Conservation (phyloP, 169 alveolate genomes). For the Cryptosporidium sp. region DNA sequence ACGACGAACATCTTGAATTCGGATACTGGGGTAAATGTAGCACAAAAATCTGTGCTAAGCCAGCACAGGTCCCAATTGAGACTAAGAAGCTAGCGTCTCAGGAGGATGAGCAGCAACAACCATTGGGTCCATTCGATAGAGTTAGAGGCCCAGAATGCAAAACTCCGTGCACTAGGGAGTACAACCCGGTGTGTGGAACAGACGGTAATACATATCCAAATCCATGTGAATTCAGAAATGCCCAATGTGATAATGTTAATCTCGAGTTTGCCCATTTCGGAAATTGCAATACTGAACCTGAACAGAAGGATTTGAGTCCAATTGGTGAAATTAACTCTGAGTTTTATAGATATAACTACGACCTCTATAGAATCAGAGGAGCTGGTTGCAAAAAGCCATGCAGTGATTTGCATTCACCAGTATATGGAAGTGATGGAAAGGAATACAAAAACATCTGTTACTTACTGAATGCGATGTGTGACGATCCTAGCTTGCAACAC, state of each 20-base stretch:
- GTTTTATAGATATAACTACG: constrained; percentile 21
- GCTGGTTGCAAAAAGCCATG: constrained; percentile 19
- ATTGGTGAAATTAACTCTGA: constrained; percentile 22
- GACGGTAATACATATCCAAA: constrained; percentile 47
- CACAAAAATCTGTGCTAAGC: no score
- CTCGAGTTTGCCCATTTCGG: constrained; percentile 22
- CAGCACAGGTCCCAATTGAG: no score
- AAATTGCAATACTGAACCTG: not conserved
- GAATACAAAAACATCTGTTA: constrained; percentile 43
- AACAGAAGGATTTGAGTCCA: not conserved
- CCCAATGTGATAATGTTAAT: constrained; percentile 7
- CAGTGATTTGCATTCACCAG: constrained; percentile 33
- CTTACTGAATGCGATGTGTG: constrained; percentile 66
- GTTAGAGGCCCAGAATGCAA: constrained; percentile 45
- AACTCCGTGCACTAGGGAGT: constrained; percentile 38
- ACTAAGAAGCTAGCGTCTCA: no score
- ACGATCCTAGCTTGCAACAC: constrained; percentile 11
- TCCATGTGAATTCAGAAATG: constrained; percentile 53
- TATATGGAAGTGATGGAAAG: constrained; percentile 60
- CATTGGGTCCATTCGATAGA: constrained; percentile 12
- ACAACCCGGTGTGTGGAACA: constrained; percentile 41
- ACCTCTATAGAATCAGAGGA: constrained; percentile 40
- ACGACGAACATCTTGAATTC: not conserved
- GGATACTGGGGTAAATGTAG: no score
- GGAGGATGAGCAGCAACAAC: not conserved